Evolutionary conservation across 805 yeast species (phyloP), one percentile per base, ranked within the genome.

Genomic region (Wickerhamiella azyma): DNA sequence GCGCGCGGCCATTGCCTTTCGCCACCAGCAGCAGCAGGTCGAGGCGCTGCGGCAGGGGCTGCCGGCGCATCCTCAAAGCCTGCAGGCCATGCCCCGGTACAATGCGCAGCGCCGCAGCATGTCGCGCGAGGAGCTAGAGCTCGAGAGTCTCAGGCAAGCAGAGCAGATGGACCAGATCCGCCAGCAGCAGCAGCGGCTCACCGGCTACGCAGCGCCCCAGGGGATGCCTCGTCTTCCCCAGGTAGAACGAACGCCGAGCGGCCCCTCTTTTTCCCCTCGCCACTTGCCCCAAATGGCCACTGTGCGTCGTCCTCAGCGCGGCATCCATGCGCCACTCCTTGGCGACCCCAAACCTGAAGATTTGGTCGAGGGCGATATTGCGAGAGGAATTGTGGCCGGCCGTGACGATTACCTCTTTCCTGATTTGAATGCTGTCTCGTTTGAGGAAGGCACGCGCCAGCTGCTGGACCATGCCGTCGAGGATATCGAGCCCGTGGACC

Each of bases 401-500:
- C n/a, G 11, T 5, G n/a, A 9, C n/a, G n/a, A n/a, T n/a, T n/a
- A n/a, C n/a, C n/a, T n/a, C n/a, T n/a, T n/a, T n/a, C n/a, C n/a
- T n/a, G n/a, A n/a, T 9, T 10, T 28, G 30, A 13, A 28, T 14
- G 35, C 16, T 2, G 30, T 28, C 19, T 39, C 37, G 11, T 35
- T 35, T 13, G 37, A 35, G 4, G 24, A 35, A n/a, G n/a, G 13
- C 24, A 35, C n/a, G 24, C 24, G 24, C 5, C 37, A 18, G 24
- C 24, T 35, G 24, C 48, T 64, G 14, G 59, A 59, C 45, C 61
- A 66, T 36, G 64, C 77, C 26, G 60, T 75, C 37, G 67, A 72
- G 44, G 73, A 72, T 45, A 75, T 80, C 29, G 63, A 66, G 49
- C 72, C 75, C 46, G 71, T 69, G 3, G 65, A 70, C 29, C 83